Percentiles rank a stretch among this genome's conserved stretches.
Conservation (phyloP, 768 basidiomycete genomes). For the Trametes sanguinea region DNA sequence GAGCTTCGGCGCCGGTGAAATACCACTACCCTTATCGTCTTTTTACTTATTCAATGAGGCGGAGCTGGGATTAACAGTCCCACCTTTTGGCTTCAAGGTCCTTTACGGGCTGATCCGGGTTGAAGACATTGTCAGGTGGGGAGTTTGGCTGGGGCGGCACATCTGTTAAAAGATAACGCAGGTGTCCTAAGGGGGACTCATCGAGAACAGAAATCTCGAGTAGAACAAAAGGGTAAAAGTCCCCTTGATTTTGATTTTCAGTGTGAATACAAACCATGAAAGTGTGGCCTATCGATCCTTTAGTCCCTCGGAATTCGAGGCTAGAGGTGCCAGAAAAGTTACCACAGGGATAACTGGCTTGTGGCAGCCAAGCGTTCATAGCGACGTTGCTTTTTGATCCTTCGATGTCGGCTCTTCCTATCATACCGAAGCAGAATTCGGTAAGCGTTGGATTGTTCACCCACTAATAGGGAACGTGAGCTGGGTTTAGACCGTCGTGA, state of each 20-base stretch:
- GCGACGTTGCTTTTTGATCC: constrained; percentile 83
- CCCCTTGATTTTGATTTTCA: constrained; percentile 82
- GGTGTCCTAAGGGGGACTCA: constrained; percentile 81
- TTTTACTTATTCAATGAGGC: constrained; percentile 79
- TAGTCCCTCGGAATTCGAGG: constrained; percentile 77
- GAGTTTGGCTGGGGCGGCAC: constrained; percentile 83
- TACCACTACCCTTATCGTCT: constrained; percentile 82
- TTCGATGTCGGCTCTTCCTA: constrained; percentile 83
- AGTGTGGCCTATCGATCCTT: constrained; percentile 82
- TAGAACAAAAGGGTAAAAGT: constrained; percentile 82
- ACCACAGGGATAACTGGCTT: constrained; percentile 82
- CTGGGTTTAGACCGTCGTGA: constrained; percentile 83
- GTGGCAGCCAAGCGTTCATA: constrained; percentile 84
- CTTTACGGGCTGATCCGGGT: constrained; percentile 65
- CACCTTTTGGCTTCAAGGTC: constrained; percentile 74
- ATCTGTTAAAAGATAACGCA: constrained; percentile 81
- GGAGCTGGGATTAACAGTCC: constrained; percentile 68
- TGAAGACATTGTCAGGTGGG: constrained; percentile 79
- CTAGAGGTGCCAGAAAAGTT: constrained; percentile 81
- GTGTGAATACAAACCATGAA: constrained; percentile 81
- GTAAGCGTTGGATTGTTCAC: constrained; percentile 82
- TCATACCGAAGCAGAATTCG: constrained; percentile 80
- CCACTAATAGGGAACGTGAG: constrained; percentile 80
- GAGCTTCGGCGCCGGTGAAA: constrained; percentile 77
- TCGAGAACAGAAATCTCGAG: constrained; percentile 79